Percentiles rank a stretch among this genome's conserved stretches.
Conservation (phyloP, 345 rosid genomes). For the Schrenkiella parvula region DNA sequence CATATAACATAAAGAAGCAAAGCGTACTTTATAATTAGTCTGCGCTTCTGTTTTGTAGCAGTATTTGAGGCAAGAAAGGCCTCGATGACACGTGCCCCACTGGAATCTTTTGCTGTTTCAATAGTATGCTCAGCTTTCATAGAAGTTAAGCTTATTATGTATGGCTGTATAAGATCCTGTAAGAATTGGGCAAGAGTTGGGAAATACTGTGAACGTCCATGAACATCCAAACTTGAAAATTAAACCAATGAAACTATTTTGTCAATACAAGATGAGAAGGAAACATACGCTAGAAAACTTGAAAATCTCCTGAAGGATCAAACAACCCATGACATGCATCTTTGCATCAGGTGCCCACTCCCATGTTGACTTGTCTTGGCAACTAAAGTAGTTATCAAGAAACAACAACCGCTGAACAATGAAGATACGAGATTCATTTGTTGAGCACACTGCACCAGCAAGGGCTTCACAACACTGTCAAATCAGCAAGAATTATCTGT, state of each 20-base stretch:
- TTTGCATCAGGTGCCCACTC: slow-evolving; percentile 60
- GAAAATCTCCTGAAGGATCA: slow-evolving; percentile 82
- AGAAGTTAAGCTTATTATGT: slow-evolving; percentile 54
- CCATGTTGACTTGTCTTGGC: slow-evolving; percentile 61
- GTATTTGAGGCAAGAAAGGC: slow-evolving; percentile 74
- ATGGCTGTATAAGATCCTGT: slow-evolving; percentile 75
- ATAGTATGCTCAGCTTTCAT: slow-evolving; percentile 67
- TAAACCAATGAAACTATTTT: background rate
- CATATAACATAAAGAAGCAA: slow-evolving; percentile 16
- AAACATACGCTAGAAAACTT: slow-evolving; percentile 64
- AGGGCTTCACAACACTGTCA: slow-evolving; percentile 81
- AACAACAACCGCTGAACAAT: slow-evolving; percentile 70
- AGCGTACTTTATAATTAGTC: slow-evolving; percentile 69
- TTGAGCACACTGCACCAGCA: slow-evolving; percentile 52
- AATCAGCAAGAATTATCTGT: slow-evolving; percentile 10
- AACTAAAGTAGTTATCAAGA: slow-evolving; percentile 69
- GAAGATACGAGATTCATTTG: slow-evolving; percentile 48
- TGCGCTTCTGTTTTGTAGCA: slow-evolving; percentile 68
- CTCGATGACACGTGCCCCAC: slow-evolving; percentile 87
- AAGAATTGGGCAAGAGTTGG: slow-evolving; percentile 3
- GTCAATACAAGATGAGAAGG: slow-evolving; percentile 11
- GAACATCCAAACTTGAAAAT: slow-evolving; percentile 5
- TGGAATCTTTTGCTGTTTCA: slow-evolving; percentile 71
- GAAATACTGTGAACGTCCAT: background rate
- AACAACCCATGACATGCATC: slow-evolving; percentile 84